phyloP scores from a whole-genome alignment of 176 grass and related monocot species.

The Musa itinerans region DNA sequence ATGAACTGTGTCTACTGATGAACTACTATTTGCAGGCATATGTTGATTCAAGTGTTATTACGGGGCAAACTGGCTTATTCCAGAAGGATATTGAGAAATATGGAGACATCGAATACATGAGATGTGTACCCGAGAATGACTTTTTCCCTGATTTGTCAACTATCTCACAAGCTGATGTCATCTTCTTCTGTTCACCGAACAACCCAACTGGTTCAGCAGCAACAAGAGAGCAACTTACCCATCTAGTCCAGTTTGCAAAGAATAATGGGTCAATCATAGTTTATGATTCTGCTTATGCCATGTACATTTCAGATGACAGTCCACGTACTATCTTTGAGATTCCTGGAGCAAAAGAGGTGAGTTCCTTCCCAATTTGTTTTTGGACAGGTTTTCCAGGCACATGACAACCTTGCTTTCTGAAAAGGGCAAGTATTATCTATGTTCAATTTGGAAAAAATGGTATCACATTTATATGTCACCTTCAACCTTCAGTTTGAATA shows the following conservation, averaged over 20 bases:
- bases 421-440: too few relatives aligned
- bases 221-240: slow-evolving; percentile 59
- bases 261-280: slow-evolving; percentile 83
- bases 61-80: slow-evolving; percentile 68
- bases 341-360: slow-evolving; percentile 88
- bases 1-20: neutral
- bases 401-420: too few relatives aligned
- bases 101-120: slow-evolving; percentile 78
- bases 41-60: slow-evolving; percentile 94
- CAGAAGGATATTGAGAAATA: slow-evolving; percentile 84
- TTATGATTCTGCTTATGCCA: slow-evolving; percentile 97
- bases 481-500: neutral
- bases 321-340: slow-evolving; percentile 89
- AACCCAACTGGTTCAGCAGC: slow-evolving; percentile 83
- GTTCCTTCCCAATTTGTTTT: slow-evolving; percentile 9
- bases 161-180: slow-evolving; percentile 61
- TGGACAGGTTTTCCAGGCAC: too few relatives aligned
- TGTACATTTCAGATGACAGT: slow-evolving; percentile 84
- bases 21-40: slow-evolving; percentile 41
- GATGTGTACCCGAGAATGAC: slow-evolving; percentile 79
- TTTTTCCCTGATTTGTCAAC: slow-evolving; percentile 85
- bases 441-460: too few relatives aligned
- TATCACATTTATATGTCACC: neutral
- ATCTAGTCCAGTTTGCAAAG: slow-evolving; percentile 78
- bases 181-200: slow-evolving; percentile 96